Conservation (phyloP, 257 asterid genomes). For the Cynanchum wilfordii region DNA sequence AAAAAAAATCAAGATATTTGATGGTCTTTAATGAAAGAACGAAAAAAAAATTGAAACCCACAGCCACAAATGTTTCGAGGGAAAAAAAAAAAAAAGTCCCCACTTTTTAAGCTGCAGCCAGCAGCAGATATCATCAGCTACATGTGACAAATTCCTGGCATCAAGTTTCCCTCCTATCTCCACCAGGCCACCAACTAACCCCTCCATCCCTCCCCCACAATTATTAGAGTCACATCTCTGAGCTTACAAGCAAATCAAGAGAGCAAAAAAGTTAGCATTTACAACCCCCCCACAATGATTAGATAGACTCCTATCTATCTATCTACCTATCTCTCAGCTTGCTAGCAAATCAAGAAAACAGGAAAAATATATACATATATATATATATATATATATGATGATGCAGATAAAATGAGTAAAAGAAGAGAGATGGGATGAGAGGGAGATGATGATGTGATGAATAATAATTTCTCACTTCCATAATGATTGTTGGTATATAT, state of each 20-base stretch:
- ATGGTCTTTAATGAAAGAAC: too few species aligned
- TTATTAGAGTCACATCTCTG: slow-evolving; percentile 5
- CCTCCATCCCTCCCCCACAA: neutral
- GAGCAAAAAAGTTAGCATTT: too few species aligned
- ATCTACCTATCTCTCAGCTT: too few species aligned
- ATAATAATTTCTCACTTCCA: neutral
- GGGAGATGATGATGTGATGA: neutral
- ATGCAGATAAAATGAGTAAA: too few species aligned
- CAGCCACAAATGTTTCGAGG: neutral
- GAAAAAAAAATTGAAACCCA: neutral
- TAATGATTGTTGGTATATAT: slow-evolving; percentile 5
- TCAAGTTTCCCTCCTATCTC: neutral
- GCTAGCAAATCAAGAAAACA: too few species aligned
- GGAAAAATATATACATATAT: neutral
- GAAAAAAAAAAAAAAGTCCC: neutral
- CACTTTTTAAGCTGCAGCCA: slow-evolving; percentile 9
- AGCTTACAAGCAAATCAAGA: slow-evolving; percentile 2
- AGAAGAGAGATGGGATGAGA: neutral
- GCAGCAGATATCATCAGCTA: neutral
- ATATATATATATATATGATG: neutral
- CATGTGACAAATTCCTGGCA: slow-evolving; percentile 19
- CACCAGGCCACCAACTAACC: neutral
- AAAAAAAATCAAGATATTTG: too few species aligned
- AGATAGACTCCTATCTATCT: too few species aligned
- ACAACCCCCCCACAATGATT: too few species aligned